phyloP scores from a whole-genome alignment of 2,329 filamentous ascomycete species.

The Graphilbum sp. region DNA sequence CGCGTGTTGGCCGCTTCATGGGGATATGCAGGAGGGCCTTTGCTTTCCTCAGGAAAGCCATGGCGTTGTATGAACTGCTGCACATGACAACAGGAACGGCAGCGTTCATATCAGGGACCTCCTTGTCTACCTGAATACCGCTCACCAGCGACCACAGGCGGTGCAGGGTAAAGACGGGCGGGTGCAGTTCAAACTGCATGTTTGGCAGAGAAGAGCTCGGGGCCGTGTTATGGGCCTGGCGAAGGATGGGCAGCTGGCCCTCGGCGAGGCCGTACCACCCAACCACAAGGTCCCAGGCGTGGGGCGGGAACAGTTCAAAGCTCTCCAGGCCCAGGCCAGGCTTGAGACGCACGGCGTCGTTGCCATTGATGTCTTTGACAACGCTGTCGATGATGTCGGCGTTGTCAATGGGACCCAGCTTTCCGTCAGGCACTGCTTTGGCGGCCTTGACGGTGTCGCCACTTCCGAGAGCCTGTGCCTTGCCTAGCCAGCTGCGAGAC shows the following conservation, averaged over 20 bases:
- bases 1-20: slow-evolving; percentile 53
- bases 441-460: slow-evolving; percentile 38
- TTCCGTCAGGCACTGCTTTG: slow-evolving; percentile 41
- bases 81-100: slow-evolving; percentile 51
- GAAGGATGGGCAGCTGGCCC: slow-evolving; percentile 54
- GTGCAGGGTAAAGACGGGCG: slow-evolving; percentile 70
- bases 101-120: slow-evolving; percentile 42
- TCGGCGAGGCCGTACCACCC: slow-evolving; percentile 67
- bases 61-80: slow-evolving; percentile 52
- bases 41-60: slow-evolving; percentile 58
- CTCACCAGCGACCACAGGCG: slow-evolving; percentile 52
- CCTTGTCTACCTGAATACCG: slow-evolving; percentile 37
- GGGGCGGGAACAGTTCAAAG: slow-evolving; percentile 60
- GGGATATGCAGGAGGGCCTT: slow-evolving; percentile 57
- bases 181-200: slow-evolving; percentile 67
- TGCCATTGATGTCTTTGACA: slow-evolving; percentile 30
- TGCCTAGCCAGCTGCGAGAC: slow-evolving; percentile 62
- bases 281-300: slow-evolving; percentile 67
- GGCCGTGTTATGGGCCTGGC: slow-evolving; percentile 64
- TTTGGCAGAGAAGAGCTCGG: slow-evolving; percentile 42
- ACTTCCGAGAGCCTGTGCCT: slow-evolving; percentile 47
- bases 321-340: slow-evolving; percentile 51
- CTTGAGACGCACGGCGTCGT: slow-evolving; percentile 56
- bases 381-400: slow-evolving; percentile 57
- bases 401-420: slow-evolving; percentile 73